These are phyloP conservation scores for Prunella vulgaris DNA, from an alignment of 257 asterid genomes.

Conservation along the genomic window DNA sequence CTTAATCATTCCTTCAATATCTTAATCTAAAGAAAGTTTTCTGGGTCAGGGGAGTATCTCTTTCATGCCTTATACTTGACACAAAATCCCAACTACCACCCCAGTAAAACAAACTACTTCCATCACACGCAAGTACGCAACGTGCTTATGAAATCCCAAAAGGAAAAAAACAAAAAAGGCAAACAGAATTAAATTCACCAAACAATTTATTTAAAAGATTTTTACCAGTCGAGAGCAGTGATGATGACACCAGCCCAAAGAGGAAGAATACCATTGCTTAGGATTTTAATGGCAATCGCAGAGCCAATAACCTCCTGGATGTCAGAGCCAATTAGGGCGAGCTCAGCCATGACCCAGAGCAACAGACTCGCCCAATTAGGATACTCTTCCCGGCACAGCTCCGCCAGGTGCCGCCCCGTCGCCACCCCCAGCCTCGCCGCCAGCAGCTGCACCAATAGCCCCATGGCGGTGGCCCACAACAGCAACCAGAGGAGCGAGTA, in stretches of 20 bases:
- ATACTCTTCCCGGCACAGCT: slow-evolving; percentile 73
- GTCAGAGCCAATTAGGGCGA: slow-evolving; percentile 74
- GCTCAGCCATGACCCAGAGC: slow-evolving; percentile 77
- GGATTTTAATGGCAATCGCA: slow-evolving; percentile 73
- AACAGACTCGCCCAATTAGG: slow-evolving; percentile 68
- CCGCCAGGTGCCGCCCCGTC: slow-evolving; percentile 73
- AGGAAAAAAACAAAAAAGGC: not conserved
- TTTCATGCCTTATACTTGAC: not conserved
- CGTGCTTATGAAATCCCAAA: not conserved
- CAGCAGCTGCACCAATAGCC: slow-evolving; percentile 63
- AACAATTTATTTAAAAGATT: not conserved
- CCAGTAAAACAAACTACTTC: not conserved
- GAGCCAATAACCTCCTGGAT: slow-evolving; percentile 88
- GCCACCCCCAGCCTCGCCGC: slow-evolving; percentile 78
- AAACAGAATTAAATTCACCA: too few relatives aligned
- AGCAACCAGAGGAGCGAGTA: slow-evolving; percentile 72
- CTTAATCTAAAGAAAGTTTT: too few relatives aligned
- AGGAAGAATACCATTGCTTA: slow-evolving; percentile 52
- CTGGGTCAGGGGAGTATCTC: too few relatives aligned
- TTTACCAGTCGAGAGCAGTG: slow-evolving; percentile 74
- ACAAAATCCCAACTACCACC: slow-evolving; percentile 1
- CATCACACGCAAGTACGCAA: not conserved
- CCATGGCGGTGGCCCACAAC: slow-evolving; percentile 83
- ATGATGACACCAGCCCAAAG: slow-evolving; percentile 76
- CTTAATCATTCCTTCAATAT: too few relatives aligned